Evolutionary conservation across 1,284 basidiomycete species (phyloP), one percentile per base, ranked within the genome.

Genomic region (Moesziomyces parantarcticus): DNA sequence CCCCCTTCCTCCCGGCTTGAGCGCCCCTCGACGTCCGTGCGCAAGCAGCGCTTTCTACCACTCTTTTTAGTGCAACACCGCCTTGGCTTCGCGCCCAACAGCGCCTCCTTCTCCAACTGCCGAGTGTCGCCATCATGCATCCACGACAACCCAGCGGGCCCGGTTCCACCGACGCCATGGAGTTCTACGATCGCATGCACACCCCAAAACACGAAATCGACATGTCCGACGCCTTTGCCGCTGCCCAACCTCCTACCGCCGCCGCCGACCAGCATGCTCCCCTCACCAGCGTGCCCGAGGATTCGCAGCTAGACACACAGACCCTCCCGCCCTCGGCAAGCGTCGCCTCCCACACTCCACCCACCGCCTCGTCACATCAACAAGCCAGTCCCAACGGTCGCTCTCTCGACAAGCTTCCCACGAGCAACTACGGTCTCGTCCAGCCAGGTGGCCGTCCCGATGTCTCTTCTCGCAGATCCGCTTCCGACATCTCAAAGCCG

Each of bases 131-230:
- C 66, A 29, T 39, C 22, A 73, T 73, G 65, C 72, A 62, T 49
- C 58, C 72, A 5, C 52, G 63, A 45, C 67, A 71, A 32, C 51
- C 64, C 13, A 71, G 74, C 58, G 74, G 65, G 26, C 76, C 76
- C 23, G 76, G 74, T 48, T 76, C 73, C 25, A 61, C 63, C 20
- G 76, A 78, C 22, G 76, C 76, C 32, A 76, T 78, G 76, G 76
- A 78, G 25, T 49, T 65, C 49, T 75, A 67, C 44, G 73, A 77
- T 25, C 67, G 68, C 23, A 69, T 76, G 51, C 66, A 76, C 36
- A 60, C 68, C n/a, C 63, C 69, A 49, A 66, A 72, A 36, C 50
- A 71, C 44, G 60, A 71, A 32, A 45, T 64, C 43, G 73, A 71
- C 63, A 54, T 57, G 52, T 55, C 67, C 1, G 63, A 66, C 44